A percentile compares a stretch with the other conserved stretches of the same genome.
Conservation (phyloP, 495 filamentous ascomycete species). For the Glarea lozoyensis region DNA sequence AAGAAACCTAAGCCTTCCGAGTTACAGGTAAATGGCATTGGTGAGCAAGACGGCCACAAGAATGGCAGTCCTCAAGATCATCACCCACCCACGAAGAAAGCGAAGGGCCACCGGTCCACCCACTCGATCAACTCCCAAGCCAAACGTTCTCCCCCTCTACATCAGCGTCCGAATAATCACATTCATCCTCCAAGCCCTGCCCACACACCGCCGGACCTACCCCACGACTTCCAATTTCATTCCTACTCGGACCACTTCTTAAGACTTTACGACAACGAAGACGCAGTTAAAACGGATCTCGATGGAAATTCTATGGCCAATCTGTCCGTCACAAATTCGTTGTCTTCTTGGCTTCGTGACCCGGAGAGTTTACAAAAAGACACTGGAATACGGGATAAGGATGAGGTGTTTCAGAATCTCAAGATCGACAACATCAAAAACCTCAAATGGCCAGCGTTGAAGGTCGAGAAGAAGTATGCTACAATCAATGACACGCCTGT, state of each 20-base stretch:
- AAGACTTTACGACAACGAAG: slow-evolving; percentile 56
- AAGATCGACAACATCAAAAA: slow-evolving; percentile 24
- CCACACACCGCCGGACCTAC: slow-evolving; percentile 45
- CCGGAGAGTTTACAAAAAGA: slow-evolving; percentile 38
- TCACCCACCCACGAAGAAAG: slow-evolving; percentile 46
- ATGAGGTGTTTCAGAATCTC: slow-evolving; percentile 39
- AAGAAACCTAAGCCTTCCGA: slow-evolving; percentile 56
- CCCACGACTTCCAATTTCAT: slow-evolving; percentile 46
- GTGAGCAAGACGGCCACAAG: slow-evolving; percentile 27
- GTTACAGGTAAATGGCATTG: slow-evolving; percentile 23
- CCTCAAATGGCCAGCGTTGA: slow-evolving; percentile 29
- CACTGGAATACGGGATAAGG: slow-evolving; percentile 29
- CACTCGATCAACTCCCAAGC: slow-evolving; percentile 56
- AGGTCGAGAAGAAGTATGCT: slow-evolving; percentile 35
- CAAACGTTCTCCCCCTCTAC: slow-evolving; percentile 42
- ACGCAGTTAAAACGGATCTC: slow-evolving; percentile 35
- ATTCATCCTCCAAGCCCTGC: slow-evolving; percentile 44
- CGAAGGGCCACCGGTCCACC: slow-evolving; percentile 68
- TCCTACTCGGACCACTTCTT: slow-evolving; percentile 65
- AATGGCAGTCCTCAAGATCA: slow-evolving; percentile 23
- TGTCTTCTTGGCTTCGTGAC: slow-evolving; percentile 67
- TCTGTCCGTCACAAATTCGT: slow-evolving; percentile 54
- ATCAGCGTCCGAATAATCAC: slow-evolving; percentile 27
- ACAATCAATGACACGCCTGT: slow-evolving; percentile 32
- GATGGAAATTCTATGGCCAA: slow-evolving; percentile 58